Conservation (phyloP, 805 yeast genomes). For the Torulaspora microellipsoides region DNA sequence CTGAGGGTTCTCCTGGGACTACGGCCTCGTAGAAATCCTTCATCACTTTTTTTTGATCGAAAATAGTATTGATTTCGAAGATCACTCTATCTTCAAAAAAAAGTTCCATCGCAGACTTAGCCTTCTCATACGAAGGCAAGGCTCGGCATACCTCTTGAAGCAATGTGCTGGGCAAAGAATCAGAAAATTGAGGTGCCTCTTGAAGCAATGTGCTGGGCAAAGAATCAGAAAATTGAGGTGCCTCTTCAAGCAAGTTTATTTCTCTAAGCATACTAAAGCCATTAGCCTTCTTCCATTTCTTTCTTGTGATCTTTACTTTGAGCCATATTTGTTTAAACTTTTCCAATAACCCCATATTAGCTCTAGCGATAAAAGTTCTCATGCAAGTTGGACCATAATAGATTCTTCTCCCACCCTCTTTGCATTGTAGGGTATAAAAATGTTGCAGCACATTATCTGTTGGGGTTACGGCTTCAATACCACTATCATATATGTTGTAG, state of each 20-base stretch:
- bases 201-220: constrained; percentile 3
- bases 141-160: constrained; percentile 8
- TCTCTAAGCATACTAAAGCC: constrained; percentile 21
- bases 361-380: constrained; percentile 16
- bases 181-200: constrained; percentile 11
- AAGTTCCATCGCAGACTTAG: constrained; percentile 6
- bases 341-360: constrained; percentile 17
- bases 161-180: background rate
- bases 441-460: constrained; percentile 13
- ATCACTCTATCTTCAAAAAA: constrained; percentile 18
- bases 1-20: constrained; percentile 4
- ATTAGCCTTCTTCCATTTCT: constrained; percentile 19
- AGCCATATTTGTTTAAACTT: constrained; percentile 25
- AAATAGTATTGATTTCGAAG: constrained; percentile 8
- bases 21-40: constrained; percentile 19
- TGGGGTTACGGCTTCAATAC: background rate
- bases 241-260: constrained; percentile 7
- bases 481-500: too few relatives aligned
- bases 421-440: constrained; percentile 16
- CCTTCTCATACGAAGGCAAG: constrained; percentile 22
- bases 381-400: constrained; percentile 32
- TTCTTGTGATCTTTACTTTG: constrained; percentile 26
- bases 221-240: constrained; percentile 9
- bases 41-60: constrained; percentile 23
- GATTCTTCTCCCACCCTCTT: constrained; percentile 23